phyloP scores from a whole-genome alignment of 768 basidiomycete species.

The Lanmaoa rubissima region DNA sequence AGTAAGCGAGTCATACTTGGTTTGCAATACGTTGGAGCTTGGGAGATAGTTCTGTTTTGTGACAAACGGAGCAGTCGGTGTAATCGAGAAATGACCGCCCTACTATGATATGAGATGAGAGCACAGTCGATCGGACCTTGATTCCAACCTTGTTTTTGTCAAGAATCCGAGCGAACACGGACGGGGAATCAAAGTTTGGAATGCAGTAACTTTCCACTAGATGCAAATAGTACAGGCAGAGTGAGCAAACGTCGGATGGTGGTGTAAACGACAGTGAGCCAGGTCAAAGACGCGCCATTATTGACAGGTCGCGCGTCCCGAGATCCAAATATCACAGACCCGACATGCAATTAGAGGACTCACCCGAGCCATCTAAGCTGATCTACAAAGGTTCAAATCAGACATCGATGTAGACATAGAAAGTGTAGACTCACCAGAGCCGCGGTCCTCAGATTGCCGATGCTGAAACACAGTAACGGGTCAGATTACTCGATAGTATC shows the following conservation, averaged over 20 bases:
- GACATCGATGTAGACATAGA: neutral
- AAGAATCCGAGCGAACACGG: slow-evolving; percentile 84
- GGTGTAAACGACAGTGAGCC: neutral
- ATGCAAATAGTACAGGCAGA: neutral
- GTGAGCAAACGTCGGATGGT: slow-evolving; percentile 2
- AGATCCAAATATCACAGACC: neutral
- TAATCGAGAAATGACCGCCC: slow-evolving; percentile 91
- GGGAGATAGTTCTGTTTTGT: slow-evolving; percentile 85
- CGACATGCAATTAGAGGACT: slow-evolving; percentile 21
- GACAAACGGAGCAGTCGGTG: slow-evolving; percentile 63
- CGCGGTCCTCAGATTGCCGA: slow-evolving; percentile 82
- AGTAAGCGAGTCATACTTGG: slow-evolving; percentile 47
- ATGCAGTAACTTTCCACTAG: slow-evolving; percentile 90
- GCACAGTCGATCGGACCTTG: neutral
- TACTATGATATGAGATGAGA: slow-evolving; percentile 23
- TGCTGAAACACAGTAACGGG: slow-evolving; percentile 40
- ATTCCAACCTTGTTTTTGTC: slow-evolving; percentile 68
- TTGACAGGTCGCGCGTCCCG: neutral
- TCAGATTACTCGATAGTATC: slow-evolving; percentile 8
- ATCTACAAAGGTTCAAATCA: slow-evolving; percentile 36
- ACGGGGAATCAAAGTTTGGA: slow-evolving; percentile 92
- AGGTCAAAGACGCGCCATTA: neutral
- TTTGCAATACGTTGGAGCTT: slow-evolving; percentile 81
- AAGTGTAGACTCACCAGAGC: slow-evolving; percentile 49
- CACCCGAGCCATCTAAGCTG: slow-evolving; percentile 81